A percentile compares a stretch with the other conserved stretches of the same genome.
Evolutionary conservation across 2,329 filamentous ascomycete species (phyloP).

Genomic region (Fusarium nanum): DNA sequence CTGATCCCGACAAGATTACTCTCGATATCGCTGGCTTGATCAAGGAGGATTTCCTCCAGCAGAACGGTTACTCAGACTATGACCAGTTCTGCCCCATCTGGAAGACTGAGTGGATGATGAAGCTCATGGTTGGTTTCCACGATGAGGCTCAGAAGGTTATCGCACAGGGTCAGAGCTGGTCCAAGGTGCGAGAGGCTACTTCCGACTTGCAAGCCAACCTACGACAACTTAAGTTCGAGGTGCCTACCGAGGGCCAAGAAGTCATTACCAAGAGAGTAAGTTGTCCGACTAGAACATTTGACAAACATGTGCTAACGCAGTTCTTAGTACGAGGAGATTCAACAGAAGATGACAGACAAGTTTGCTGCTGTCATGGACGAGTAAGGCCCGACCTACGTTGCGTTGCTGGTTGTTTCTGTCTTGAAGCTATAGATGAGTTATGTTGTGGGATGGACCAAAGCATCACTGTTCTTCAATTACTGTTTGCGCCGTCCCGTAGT

Average conservation of each 20-base stretch:
- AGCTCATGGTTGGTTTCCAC: slow-evolving; percentile 97
- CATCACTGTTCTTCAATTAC: slow-evolving; percentile 43
- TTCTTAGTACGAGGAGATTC: slow-evolving; percentile 85
- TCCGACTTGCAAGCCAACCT: slow-evolving; percentile 86
- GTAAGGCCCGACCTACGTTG: slow-evolving; percentile 61
- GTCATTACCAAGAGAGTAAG: slow-evolving; percentile 84
- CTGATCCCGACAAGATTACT: slow-evolving; percentile 98
- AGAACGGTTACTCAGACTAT: slow-evolving; percentile 99
- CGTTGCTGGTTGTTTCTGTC: slow-evolving; percentile 41
- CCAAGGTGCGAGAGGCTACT: slow-evolving; percentile 91
- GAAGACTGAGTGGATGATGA: slow-evolving; percentile 99
- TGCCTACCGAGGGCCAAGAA: slow-evolving; percentile 87
- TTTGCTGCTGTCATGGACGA: slow-evolving; percentile 97
- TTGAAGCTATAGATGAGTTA: slow-evolving; percentile 47
- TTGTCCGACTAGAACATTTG: slow-evolving; percentile 2
- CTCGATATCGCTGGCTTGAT: slow-evolving; percentile 90
- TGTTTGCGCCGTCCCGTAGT: slow-evolving; percentile 45
- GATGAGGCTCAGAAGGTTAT: slow-evolving; percentile 98
- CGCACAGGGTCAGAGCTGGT: slow-evolving; percentile 89
- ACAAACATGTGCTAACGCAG: slow-evolving; percentile 53
- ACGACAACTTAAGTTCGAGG: slow-evolving; percentile 95
- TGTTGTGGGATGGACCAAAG: slow-evolving; percentile 38
- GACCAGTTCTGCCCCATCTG: slow-evolving; percentile 99
- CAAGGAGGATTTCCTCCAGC: slow-evolving; percentile 99
- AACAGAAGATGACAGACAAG: slow-evolving; percentile 95